phyloP scores from a whole-genome alignment of 179 eudicot species.

The Carnegiea gigantea region DNA sequence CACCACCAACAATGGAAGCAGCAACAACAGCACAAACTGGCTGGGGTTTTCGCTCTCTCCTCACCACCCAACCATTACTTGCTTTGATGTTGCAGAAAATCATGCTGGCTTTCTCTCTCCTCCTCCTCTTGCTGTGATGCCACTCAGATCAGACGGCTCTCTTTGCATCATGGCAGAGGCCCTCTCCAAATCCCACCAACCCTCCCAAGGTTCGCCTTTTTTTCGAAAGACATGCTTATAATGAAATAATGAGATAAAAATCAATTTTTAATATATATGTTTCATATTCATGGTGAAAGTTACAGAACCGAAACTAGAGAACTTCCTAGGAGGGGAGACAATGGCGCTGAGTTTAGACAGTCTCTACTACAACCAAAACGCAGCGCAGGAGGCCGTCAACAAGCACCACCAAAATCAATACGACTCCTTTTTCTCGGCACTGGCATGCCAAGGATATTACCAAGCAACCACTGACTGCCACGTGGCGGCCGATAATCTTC shows the following conservation, averaged over 20 bases:
- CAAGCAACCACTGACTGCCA: slow-evolving; percentile 9
- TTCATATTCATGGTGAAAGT: background rate
- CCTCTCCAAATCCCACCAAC: slow-evolving; percentile 53
- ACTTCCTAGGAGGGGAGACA: slow-evolving; percentile 68
- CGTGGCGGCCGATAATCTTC: background rate
- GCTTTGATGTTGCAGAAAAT: slow-evolving; percentile 29
- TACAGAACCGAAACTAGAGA: slow-evolving; percentile 69
- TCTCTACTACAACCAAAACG: slow-evolving; percentile 47
- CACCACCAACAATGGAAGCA: slow-evolving; percentile 16
- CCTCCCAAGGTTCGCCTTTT: slow-evolving; percentile 39
- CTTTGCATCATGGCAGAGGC: slow-evolving; percentile 72
- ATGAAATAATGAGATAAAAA: no score
- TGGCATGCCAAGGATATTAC: slow-evolving; percentile 44
- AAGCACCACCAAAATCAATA: slow-evolving; percentile 32
- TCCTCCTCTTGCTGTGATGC: slow-evolving; percentile 62
- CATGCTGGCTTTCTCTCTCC: slow-evolving; percentile 40
- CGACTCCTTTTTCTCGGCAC: slow-evolving; percentile 38
- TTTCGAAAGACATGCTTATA: no score
- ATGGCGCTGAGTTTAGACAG: slow-evolving; percentile 63
- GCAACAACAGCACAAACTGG: slow-evolving; percentile 37
- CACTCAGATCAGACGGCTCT: slow-evolving; percentile 83
- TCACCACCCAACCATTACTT: slow-evolving; percentile 18
- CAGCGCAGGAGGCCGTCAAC: slow-evolving; percentile 18
- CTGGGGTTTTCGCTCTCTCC: slow-evolving; percentile 68
- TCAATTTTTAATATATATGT: no score